phyloP scores from a whole-genome alignment of 2,329 filamentous ascomycete genomes.

The Penicillium sp. region DNA sequence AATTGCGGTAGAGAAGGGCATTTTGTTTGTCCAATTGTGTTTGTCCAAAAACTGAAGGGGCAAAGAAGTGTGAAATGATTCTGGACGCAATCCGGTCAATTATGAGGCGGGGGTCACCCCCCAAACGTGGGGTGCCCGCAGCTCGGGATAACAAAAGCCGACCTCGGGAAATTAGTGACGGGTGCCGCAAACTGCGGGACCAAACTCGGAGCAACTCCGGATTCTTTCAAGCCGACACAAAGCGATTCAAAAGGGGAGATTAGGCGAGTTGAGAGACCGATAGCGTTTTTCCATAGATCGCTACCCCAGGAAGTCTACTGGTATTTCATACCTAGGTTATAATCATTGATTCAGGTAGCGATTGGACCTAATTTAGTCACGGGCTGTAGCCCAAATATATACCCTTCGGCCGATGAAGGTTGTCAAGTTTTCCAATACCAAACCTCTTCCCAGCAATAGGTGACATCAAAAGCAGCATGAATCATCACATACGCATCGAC shows the following conservation, averaged over 20 bases:
- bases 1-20: slow-evolving; percentile 25
- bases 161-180: slow-evolving; percentile 3
- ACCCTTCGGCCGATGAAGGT: too few relatives aligned
- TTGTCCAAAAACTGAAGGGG: not conserved
- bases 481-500: not conserved
- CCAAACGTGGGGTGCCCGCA: slow-evolving; percentile 12
- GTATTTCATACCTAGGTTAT: too few relatives aligned
- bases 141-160: slow-evolving; percentile 9
- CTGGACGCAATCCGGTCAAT: not conserved
- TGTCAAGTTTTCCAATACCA: not conserved
- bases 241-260: not conserved
- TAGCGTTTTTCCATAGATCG: not conserved
- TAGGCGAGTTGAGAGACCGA: not conserved
- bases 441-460: not conserved
- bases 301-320: not conserved
- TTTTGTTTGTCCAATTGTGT: not conserved
- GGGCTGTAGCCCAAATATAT: too few relatives aligned
- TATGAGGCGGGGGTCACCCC: not conserved
- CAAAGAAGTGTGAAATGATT: not conserved
- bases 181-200: not conserved
- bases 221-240: not conserved
- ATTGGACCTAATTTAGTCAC: too few relatives aligned
- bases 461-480: not conserved
- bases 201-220: slow-evolving; percentile 14
- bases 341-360: too few relatives aligned